Base-by-base conservation (phyloP, 768 basidiomycete species). In the Tulasnella sp. region DNA sequence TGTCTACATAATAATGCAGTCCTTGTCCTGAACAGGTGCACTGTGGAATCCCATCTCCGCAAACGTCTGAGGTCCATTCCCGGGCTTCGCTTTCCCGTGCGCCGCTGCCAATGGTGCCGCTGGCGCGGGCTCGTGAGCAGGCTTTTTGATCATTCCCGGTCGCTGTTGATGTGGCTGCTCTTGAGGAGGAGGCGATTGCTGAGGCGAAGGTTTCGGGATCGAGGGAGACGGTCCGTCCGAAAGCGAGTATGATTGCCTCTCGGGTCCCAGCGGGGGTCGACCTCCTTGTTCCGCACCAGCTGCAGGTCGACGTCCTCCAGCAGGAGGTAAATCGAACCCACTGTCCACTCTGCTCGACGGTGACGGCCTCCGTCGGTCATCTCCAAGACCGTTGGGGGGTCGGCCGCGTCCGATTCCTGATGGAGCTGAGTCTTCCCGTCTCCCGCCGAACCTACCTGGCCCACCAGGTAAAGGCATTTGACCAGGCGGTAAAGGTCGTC, bases 21-120 rank as follows among this genome's bases (percentile, higher is more conserved):
- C 91, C 84, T 95, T 91, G 6, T 93, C 89, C 82, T 95, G 90
- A 67, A 90, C 88, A 82, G 92, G 93, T 37, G 87, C 89, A 16
- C 91, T 91, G 42, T 91, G 89, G 82, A 95, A 92, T 0, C 96
- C 96, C 95, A 98, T 96, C 86, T 97, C 95, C 29, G 91, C 93
- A 85, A 98, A 96, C 67, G 95, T 96, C 82, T 91, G 87, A 1
- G 93, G 89, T 0, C 90, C 88, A 74, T 84, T 85, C 73, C 35
- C 35, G 35, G 77, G 70, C 61, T 67, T 67, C 61, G 61, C 18
- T 23, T 37, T 61, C 35, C 78, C 37, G 37, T 37, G 46, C 29
- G 46, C 40, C 23, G 69, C 77, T n/a, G 70, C 16, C 6, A 46
- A 48, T 40, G 74, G 73, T 15, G 32, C n/a, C 1, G 57, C 37